Conservation (phyloP, 2,329 filamentous ascomycete genomes). For the Lasiodiplodia theobromae region DNA sequence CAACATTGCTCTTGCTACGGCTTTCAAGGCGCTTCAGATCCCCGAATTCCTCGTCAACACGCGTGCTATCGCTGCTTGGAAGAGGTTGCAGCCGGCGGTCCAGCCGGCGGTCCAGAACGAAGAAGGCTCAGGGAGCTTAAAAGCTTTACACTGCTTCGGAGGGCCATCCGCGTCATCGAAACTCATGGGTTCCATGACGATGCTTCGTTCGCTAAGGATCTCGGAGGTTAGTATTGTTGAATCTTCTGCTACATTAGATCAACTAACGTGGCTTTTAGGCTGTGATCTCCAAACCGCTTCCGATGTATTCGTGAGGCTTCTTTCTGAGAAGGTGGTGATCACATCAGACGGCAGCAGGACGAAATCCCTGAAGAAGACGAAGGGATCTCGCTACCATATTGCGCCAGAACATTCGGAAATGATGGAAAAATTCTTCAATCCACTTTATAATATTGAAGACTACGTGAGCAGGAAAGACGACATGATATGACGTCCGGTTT, state of each 20-base stretch:
- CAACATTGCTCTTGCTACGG: constrained; percentile 59
- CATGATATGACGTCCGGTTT: neutral
- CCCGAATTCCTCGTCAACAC: constrained; percentile 37
- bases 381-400: constrained; percentile 26
- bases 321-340: constrained; percentile 30
- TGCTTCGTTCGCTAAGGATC: constrained; percentile 17
- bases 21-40: constrained; percentile 37
- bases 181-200: constrained; percentile 29
- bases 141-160: constrained; percentile 33
- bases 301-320: constrained; percentile 32
- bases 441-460: constrained; percentile 19
- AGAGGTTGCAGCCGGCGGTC: constrained; percentile 32
- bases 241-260: too few relatives aligned
- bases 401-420: constrained; percentile 25
- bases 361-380: constrained; percentile 26
- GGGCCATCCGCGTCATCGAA: constrained; percentile 35
- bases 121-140: constrained; percentile 30
- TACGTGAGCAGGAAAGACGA: neutral
- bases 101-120: constrained; percentile 34
- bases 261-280: constrained; percentile 26
- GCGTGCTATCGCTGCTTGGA: constrained; percentile 57
- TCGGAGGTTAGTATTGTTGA: constrained; percentile 2
- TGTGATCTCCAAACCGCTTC: constrained; percentile 34
- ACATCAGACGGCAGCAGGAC: constrained; percentile 25
- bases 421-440: constrained; percentile 36